A percentile compares a stretch with the other conserved stretches of the same genome.
Evolutionary conservation across 805 yeast genomes (phyloP).

Genomic region (Wickerhamomyces bovis): DNA sequence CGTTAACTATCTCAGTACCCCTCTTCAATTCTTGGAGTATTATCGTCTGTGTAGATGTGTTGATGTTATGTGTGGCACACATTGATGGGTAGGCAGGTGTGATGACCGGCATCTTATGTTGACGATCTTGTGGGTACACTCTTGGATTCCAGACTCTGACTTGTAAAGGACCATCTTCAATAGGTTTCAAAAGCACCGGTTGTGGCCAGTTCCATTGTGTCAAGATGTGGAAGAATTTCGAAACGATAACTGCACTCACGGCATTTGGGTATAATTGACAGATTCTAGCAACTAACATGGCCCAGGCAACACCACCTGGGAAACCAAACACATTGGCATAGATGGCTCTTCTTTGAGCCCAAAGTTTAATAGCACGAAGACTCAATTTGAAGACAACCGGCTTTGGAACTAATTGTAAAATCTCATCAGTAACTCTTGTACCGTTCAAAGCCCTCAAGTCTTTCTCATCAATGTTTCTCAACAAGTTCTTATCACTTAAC

Average conservation of each 20-base stretch:
- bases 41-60: conserved; percentile 79
- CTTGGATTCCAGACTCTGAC: conserved; percentile 97
- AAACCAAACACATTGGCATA: conserved; percentile 95
- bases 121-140: conserved; percentile 80
- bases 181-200: conserved; percentile 86
- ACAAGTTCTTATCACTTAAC: conserved; percentile 75
- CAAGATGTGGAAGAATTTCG: conserved; percentile 80
- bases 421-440: conserved; percentile 95
- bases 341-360: conserved; percentile 95
- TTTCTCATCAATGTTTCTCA: conserved; percentile 84
- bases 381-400: conserved; percentile 91
- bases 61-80: conserved; percentile 98
- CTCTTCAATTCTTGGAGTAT: conserved; percentile 74
- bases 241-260: conserved; percentile 85
- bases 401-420: conserved; percentile 82
- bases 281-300: conserved; percentile 96
- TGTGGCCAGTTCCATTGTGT: conserved; percentile 98
- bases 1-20: conserved; percentile 66
- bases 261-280: conserved; percentile 97
- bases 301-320: conserved; percentile 99
- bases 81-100: conserved; percentile 98
- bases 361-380: conserved; percentile 82
- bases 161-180: conserved; percentile 95
- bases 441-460: conserved; percentile 91
- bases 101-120: conserved; percentile 94